phyloP scores from a whole-genome alignment of 106 monocot species.

The Dioscorea dumetorum region DNA sequence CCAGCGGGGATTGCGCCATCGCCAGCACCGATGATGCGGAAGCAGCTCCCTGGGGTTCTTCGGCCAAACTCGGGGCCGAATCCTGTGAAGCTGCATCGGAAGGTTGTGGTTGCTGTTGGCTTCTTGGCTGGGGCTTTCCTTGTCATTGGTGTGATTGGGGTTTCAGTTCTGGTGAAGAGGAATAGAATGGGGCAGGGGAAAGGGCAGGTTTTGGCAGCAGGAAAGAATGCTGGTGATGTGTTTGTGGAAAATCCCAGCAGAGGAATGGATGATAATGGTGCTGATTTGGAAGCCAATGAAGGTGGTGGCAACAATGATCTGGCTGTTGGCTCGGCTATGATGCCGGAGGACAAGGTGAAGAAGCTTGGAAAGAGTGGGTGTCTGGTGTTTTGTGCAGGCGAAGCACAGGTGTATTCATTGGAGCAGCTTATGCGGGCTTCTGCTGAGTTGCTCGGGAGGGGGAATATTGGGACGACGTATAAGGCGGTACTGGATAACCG shows the following conservation, averaged over 20 bases:
- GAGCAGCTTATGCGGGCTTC: constrained; percentile 83
- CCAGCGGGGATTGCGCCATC: constrained; percentile 7
- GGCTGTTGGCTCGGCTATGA: constrained; percentile 20
- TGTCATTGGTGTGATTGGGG: constrained; percentile 20
- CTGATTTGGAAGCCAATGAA: constrained; percentile 6
- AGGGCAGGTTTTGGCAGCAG: constrained; percentile 19
- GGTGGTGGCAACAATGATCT: constrained; percentile 17
- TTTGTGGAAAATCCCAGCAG: not conserved
- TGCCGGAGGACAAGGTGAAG: constrained; percentile 55
- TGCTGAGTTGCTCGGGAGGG: constrained; percentile 80
- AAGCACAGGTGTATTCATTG: constrained; percentile 41
- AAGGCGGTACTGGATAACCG: constrained; percentile 56
- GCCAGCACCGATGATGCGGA: constrained; percentile 4
- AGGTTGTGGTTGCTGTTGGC: constrained; percentile 12
- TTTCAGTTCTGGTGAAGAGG: constrained; percentile 23
- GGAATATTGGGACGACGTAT: constrained; percentile 63
- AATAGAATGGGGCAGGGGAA: constrained; percentile 14
- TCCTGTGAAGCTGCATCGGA: constrained; percentile 11
- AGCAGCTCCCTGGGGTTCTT: constrained; percentile 12
- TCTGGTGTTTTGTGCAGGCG: constrained; percentile 77
- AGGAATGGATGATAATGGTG: not conserved
- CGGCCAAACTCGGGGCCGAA: constrained; percentile 12
- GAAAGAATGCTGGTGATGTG: constrained; percentile 21
- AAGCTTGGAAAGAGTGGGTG: constrained; percentile 61
- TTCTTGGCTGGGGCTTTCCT: constrained; percentile 17